A percentile compares a stretch with the other conserved stretches of the same genome.
Conservation (phyloP, 176 grass and related monocot genomes). For the Thalia dealbata region DNA sequence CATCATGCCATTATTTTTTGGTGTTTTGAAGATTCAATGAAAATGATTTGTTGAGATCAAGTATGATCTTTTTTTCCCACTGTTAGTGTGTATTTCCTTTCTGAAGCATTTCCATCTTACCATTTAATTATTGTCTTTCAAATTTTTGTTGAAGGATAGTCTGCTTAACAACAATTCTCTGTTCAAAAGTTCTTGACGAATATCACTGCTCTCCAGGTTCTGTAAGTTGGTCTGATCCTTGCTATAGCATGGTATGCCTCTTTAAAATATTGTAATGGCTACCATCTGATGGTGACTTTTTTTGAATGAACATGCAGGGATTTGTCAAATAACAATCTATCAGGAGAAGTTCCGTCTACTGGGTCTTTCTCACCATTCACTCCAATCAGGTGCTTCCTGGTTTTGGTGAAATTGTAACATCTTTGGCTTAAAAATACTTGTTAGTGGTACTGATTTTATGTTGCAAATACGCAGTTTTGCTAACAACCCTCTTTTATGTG, state of each 20-base stretch:
- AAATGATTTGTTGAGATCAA: neutral
- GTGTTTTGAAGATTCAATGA: neutral
- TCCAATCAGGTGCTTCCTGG: constrained; percentile 7
- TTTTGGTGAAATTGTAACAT: neutral
- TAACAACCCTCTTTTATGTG: too few species aligned
- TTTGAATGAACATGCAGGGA: neutral
- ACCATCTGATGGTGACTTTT: neutral
- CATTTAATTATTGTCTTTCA: constrained; percentile 6
- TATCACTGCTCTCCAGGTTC: constrained; percentile 13
- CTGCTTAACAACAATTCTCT: constrained; percentile 14
- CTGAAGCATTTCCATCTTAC: neutral
- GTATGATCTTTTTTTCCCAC: too few species aligned
- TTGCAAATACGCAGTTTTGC: too few species aligned
- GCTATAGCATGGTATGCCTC: neutral
- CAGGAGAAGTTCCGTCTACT: constrained; percentile 15
- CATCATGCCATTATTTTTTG: neutral
- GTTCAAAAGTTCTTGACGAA: constrained; percentile 5
- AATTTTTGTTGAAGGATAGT: constrained; percentile 14
- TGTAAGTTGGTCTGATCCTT: constrained; percentile 3
- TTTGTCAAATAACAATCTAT: constrained; percentile 14
- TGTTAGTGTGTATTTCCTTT: neutral
- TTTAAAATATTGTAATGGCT: neutral
- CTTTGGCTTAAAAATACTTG: neutral
- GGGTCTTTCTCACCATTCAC: constrained; percentile 15
- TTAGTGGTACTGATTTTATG: too few species aligned